Evolutionary conservation across 345 rosid species (phyloP), one percentile per base, ranked within the genome.

Genomic region (Balakata baccata): DNA sequence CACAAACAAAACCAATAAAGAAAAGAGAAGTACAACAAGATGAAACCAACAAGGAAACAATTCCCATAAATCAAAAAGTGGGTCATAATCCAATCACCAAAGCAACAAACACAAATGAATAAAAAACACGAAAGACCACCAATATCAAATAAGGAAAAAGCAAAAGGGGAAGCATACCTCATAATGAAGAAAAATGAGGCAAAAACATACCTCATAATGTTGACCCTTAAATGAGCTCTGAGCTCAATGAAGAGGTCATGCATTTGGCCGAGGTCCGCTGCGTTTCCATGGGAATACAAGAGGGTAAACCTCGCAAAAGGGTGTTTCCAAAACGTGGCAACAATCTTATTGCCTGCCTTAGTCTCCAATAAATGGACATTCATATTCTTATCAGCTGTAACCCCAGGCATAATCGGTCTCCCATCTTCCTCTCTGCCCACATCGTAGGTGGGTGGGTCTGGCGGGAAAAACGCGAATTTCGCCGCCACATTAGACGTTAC

Each of bases 181-280:
- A 29, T 29, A 29, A 29, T 29, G 34, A 13, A n/a, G 73, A 16
- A 46, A 61, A 50, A 72, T 1, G 20, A 43, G 66, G 6, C 37
- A 71, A 11, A 11, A 43, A 37, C 34, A 29, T 62, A 92, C 99
- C 99, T 86, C 99, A 95, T 92, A 72, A 95, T 90, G 78, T 95
- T 95, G 85, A 95, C 89, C 10, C 96, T 87, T 37, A 95, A 87
- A 79, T 92, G 98, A 77, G 97, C 94, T 85, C 99, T 86, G 62
- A 95, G 99, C 83, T 92, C 98, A 63, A 91, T 84, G 88, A 95
- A 95, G 66, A 92, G 96, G 81, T 95, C 97, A 41, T 84, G 87
- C 97, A 95, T 95, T 78, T 92, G 98, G 22, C 99, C 99, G 69
- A 95, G 88, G 75, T 94, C 98, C 52, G 98, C 98, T 37, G 98